A percentile compares a stretch with the other conserved stretches of the same genome.
Conservation (phyloP, 129 eudicot species). For the Flaveria robusta region DNA sequence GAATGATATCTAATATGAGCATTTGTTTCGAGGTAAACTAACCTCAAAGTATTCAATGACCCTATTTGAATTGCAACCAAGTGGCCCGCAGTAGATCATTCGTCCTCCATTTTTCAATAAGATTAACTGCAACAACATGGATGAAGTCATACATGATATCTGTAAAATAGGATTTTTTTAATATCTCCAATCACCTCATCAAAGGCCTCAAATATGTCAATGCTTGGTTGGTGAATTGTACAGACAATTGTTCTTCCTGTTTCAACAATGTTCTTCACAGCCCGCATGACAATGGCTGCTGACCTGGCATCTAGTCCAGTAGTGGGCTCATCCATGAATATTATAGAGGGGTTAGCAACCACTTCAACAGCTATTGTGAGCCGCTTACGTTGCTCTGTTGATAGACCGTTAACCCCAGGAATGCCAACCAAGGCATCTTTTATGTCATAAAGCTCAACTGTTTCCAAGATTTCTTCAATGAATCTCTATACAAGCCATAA, state of each 20-base stretch:
- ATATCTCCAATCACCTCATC: constrained; percentile 40
- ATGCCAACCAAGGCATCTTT: constrained; percentile 39
- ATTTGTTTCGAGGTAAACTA: background rate
- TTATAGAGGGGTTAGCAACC: constrained; percentile 52
- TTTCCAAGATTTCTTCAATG: constrained; percentile 30
- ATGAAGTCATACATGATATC: background rate
- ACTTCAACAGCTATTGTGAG: constrained; percentile 47
- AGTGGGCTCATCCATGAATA: constrained; percentile 53
- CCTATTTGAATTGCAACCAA: constrained; percentile 51
- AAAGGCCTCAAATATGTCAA: constrained; percentile 49
- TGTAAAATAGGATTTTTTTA: background rate
- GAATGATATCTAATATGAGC: background rate
- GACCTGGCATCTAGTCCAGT: constrained; percentile 47
- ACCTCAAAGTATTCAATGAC: constrained; percentile 66
- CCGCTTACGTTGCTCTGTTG: constrained; percentile 49
- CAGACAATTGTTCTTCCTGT: constrained; percentile 50
- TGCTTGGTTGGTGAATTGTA: constrained; percentile 52
- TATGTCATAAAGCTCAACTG: constrained; percentile 32
- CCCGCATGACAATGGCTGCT: constrained; percentile 51
- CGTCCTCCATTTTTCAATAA: constrained; percentile 58
- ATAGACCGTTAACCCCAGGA: constrained; percentile 45
- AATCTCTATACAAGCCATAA: constrained; percentile 26
- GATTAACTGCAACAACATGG: constrained; percentile 43
- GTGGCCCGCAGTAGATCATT: constrained; percentile 53
- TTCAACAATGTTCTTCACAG: constrained; percentile 43